A percentile compares a stretch with the other conserved stretches of the same genome.
These are phyloP conservation scores for Scheffersomyces cryptocercus DNA, from an alignment of 1,139 yeast species.

Conservation along the genomic window DNA sequence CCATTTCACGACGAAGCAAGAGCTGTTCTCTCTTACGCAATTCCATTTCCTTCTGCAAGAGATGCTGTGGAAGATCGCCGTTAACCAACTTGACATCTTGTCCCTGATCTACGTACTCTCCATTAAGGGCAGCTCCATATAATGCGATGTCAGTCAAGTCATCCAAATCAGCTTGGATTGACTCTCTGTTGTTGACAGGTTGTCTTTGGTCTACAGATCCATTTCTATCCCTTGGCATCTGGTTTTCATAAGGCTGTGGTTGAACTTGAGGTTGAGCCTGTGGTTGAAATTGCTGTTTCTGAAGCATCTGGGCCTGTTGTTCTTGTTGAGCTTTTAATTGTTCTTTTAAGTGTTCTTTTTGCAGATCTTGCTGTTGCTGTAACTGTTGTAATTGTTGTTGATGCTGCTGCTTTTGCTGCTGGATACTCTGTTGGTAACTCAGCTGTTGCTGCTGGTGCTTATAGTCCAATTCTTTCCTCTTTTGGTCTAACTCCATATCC, in stretches of 20 bases:
- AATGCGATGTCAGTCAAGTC: constrained; percentile 49
- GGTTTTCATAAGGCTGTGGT: no score
- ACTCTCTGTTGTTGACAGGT: constrained; percentile 3
- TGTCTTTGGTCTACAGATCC: background rate
- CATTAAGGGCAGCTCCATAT: constrained; percentile 37
- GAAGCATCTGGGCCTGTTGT: no score
- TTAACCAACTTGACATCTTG: constrained; percentile 7
- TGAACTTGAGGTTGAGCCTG: no score
- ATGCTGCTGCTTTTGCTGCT: constrained; percentile 4
- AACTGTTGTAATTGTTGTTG: constrained; percentile 6
- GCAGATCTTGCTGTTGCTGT: background rate
- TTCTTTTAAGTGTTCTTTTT: background rate
- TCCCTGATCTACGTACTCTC: constrained; percentile 14
- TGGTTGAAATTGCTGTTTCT: no score
- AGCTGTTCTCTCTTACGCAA: constrained; percentile 47
- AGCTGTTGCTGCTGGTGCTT: constrained; percentile 5
- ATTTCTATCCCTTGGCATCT: background rate
- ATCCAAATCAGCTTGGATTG: constrained; percentile 30
- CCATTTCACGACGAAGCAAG: constrained; percentile 40
- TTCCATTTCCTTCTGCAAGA: constrained; percentile 36
- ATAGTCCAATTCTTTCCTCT: constrained; percentile 13
- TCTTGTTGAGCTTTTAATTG: background rate
- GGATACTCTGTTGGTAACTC: background rate
- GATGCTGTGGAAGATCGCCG: constrained; percentile 5
- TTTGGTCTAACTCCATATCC: constrained; percentile 10